Percentiles rank a stretch among this genome's conserved stretches.
Conservation (phyloP, 139 green algal genomes). For the Trebouxia sp. region DNA sequence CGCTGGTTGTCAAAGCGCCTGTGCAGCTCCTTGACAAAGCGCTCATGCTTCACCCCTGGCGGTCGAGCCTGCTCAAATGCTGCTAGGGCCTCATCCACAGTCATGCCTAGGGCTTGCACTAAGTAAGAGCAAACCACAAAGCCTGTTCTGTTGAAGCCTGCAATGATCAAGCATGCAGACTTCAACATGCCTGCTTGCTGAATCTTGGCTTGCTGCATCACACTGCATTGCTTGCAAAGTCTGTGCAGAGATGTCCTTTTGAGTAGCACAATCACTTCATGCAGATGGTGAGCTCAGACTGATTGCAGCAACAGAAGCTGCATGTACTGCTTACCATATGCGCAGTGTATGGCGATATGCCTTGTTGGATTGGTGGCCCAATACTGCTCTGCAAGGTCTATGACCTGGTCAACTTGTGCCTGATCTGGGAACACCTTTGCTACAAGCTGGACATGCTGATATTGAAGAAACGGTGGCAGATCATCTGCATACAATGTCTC, state of each 20-base stretch:
- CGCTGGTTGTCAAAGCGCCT: slow-evolving; percentile 6
- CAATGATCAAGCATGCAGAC: background rate
- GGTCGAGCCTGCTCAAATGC: slow-evolving; percentile 68
- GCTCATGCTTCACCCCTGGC: slow-evolving; percentile 81
- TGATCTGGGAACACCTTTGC: slow-evolving; percentile 71
- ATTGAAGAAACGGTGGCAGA: slow-evolving; percentile 56
- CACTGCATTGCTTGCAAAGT: background rate
- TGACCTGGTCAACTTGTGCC: slow-evolving; percentile 60
- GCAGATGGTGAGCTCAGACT: background rate
- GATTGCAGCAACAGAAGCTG: background rate
- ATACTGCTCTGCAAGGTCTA: slow-evolving; percentile 51
- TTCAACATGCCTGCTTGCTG: background rate
- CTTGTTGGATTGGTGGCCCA: slow-evolving; percentile 55
- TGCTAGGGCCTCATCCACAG: slow-evolving; percentile 69
- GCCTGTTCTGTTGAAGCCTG: slow-evolving; percentile 88
- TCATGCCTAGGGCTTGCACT: slow-evolving; percentile 61
- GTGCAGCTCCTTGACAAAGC: slow-evolving; percentile 73
- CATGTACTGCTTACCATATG: slow-evolving; percentile 64
- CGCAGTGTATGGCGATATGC: slow-evolving; percentile 86
- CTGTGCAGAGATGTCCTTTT: background rate
- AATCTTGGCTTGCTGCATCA: background rate
- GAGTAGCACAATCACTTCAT: no score
- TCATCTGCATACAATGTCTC: slow-evolving; percentile 82
- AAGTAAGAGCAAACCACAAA: slow-evolving; percentile 87
- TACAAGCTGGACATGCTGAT: slow-evolving; percentile 65